phyloP scores from a whole-genome alignment of 257 asterid genomes.

The Capsicum pubescens region DNA sequence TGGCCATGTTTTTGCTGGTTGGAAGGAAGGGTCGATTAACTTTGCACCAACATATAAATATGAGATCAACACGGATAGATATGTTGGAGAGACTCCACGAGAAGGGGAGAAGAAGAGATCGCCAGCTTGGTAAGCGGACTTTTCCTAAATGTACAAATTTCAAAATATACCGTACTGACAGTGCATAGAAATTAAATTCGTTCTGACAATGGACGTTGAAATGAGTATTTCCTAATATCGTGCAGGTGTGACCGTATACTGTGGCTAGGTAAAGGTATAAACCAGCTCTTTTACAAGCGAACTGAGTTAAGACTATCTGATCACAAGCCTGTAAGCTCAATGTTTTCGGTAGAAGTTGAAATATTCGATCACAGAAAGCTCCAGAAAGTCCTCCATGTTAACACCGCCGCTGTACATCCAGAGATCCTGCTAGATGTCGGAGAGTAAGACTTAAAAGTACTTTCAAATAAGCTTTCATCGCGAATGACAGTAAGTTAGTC shows the following conservation, averaged over 20 bases:
- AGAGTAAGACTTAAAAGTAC: background rate
- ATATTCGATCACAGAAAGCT: conserved; percentile 77
- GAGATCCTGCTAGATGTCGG: background rate
- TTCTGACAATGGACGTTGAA: background rate
- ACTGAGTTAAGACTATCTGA: conserved; percentile 76
- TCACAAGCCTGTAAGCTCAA: conserved; percentile 90
- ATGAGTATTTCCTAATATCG: conserved; percentile 13
- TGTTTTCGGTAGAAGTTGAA: conserved; percentile 81
- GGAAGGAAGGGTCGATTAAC: conserved; percentile 83
- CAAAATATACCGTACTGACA: background rate
- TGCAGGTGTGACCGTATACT: conserved; percentile 95
- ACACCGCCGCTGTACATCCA: conserved; percentile 12
- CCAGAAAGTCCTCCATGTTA: conserved; percentile 85
- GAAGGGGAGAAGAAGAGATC: conserved; percentile 64
- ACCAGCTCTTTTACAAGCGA: conserved; percentile 69
- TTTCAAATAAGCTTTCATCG: background rate
- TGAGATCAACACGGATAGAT: conserved; percentile 65
- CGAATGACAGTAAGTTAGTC: background rate
- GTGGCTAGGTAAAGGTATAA: conserved; percentile 81
- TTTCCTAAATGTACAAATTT: background rate
- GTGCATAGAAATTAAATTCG: background rate
- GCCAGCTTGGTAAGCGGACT: conserved; percentile 84
- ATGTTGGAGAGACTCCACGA: conserved; percentile 67
- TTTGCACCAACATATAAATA: conserved; percentile 97
- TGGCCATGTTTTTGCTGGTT: conserved; percentile 83